Percentiles rank a stretch among this genome's conserved stretches.
Conservation (phyloP, 805 yeast species). For the Saccharomycopsis schoenii region DNA sequence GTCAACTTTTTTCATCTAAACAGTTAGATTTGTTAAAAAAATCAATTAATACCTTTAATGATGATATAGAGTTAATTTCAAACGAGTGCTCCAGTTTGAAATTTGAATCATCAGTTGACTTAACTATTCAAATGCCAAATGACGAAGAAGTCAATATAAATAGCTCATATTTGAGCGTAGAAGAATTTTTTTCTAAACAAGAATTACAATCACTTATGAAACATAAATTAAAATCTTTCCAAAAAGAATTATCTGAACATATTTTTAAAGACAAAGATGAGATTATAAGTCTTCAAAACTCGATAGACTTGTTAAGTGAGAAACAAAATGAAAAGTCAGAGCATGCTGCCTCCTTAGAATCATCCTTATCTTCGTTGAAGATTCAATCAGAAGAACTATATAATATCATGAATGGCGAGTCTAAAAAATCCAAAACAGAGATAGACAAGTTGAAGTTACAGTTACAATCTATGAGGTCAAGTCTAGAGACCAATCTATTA, state of each 20-base stretch:
- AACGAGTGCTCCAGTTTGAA: constrained; percentile 1
- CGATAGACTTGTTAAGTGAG: constrained; percentile 46
- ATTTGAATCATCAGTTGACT: constrained; percentile 21
- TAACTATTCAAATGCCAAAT: constrained; percentile 33
- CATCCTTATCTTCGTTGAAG: constrained; percentile 42
- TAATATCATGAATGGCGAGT: constrained; percentile 44
- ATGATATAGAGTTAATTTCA: neutral
- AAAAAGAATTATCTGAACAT: constrained; percentile 29
- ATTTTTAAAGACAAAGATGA: constrained; percentile 48
- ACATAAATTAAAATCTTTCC: constrained; percentile 21
- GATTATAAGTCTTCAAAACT: constrained; percentile 45
- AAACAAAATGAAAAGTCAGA: constrained; percentile 48
- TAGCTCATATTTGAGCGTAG: constrained; percentile 37
- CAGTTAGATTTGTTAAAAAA: constrained; percentile 28
- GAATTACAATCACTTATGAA: constrained; percentile 28
- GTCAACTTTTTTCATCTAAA: constrained; percentile 39
- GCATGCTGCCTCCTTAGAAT: constrained; percentile 45
- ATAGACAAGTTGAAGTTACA: constrained; percentile 56
- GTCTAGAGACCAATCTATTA: constrained; percentile 39
- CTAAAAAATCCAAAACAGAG: constrained; percentile 47
- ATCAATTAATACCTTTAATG: constrained; percentile 7
- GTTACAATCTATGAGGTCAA: constrained; percentile 37
- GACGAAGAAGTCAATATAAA: constrained; percentile 32
- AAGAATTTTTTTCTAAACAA: constrained; percentile 29
- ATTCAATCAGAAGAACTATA: constrained; percentile 45